Evolutionary conservation across 2,329 filamentous ascomycete species (phyloP), one percentile per base, ranked within the genome.

Genomic region (Colletotrichum musae): DNA sequence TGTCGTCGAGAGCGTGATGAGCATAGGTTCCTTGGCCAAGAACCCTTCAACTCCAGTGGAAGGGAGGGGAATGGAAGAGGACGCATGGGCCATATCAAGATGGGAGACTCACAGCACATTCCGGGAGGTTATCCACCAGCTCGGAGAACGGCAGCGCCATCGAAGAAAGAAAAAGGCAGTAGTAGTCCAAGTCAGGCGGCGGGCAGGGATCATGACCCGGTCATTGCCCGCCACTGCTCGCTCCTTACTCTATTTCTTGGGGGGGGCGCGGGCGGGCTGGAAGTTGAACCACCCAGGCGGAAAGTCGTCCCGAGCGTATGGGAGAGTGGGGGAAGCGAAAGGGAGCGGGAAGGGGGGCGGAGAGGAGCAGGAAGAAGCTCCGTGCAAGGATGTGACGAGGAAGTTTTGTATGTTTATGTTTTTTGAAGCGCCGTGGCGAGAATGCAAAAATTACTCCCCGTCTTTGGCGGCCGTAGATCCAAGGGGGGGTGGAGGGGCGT

Each of bases 101-200:
- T 43, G 13, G 41, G 13, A 24, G 1, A 53, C 66, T 60, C 7
- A 69, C 67, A 15, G 67, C 67, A 32, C 67, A 69, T 36, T n/a
- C 45, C n/a, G 67, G 67, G 32, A 69, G 18, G 36, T 15, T 32
- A 9, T 21, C 56, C 15, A 21, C 6, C 43, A 66, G 58, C 5
- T 26, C 57, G 18, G 56, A n/a, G 26, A 69, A 57, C 24, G 50
- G 62, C 2, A 53, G 26, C 43, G 48, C 54, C 62, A 69, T 69
- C 51, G 62, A 36, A 32, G 28, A 32, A 32, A 32, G 9, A 32
- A 9, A 9, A 1, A 6, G 5, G 52, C 13, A 2, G 21, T 5
- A 12, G 48, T 51, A 18, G 18, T 18, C 18, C 48, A 26, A 26
- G 18, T 9, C 9, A 18, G 21, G 21, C 18, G 15, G 48, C 6